Evolutionary conservation across 106 monocot genomes (phyloP).

Genomic region (Ottelia alismoides): DNA sequence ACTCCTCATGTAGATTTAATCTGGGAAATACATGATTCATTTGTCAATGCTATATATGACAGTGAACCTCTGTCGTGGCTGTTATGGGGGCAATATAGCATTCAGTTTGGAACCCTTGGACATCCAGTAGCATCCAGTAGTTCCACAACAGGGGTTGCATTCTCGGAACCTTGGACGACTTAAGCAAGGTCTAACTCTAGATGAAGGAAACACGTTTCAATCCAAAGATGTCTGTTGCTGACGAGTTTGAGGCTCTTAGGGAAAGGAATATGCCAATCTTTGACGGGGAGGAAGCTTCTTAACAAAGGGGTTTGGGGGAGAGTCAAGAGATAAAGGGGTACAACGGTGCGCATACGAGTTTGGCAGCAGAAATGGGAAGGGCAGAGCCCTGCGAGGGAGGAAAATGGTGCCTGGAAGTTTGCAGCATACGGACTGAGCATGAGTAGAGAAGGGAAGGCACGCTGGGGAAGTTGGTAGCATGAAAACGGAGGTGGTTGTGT

Average conservation of each 20-base stretch:
- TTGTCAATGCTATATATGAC: slow-evolving; percentile 76
- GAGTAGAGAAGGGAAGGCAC: too few species aligned
- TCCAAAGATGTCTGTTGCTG: slow-evolving; percentile 11
- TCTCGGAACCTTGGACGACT: slow-evolving; percentile 41
- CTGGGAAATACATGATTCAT: slow-evolving; percentile 53
- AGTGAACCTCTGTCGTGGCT: slow-evolving; percentile 52
- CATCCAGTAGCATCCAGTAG: slow-evolving; percentile 45
- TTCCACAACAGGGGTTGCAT: slow-evolving; percentile 53
- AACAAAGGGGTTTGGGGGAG: too few species aligned
- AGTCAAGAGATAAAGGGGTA: too few species aligned
- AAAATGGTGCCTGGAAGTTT: too few species aligned
- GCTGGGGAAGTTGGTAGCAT: too few species aligned
- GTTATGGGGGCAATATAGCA: slow-evolving; percentile 51
- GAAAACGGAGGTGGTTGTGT: too few species aligned
- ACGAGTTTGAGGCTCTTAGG: slow-evolving; percentile 18
- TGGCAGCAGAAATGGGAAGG: too few species aligned
- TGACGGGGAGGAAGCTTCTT: slow-evolving; percentile 13
- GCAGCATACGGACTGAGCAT: too few species aligned
- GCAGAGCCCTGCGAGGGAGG: too few species aligned
- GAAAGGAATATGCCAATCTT: slow-evolving; percentile 73
- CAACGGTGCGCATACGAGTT: too few species aligned
- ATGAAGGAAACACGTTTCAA: slow-evolving; percentile 22
- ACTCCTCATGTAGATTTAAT: slow-evolving; percentile 49
- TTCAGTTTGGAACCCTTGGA: slow-evolving; percentile 39
- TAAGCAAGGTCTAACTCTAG: slow-evolving; percentile 49